Evolutionary conservation across 176 grass and related monocot genomes (phyloP), one percentile per base, ranked within the genome.

Genomic region (Otatea glauca): DNA sequence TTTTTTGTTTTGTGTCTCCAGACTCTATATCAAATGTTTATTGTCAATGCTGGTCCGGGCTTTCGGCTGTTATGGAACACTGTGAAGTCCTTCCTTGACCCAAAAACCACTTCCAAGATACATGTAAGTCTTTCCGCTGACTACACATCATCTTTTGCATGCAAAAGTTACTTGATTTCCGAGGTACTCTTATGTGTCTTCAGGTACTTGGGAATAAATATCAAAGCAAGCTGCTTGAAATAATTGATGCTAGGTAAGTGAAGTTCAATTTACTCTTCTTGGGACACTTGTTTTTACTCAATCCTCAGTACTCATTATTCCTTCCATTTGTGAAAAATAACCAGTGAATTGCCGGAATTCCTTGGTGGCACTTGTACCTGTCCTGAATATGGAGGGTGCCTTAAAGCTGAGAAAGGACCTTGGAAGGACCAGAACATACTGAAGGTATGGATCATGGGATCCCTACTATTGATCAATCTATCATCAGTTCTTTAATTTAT

Each of bases 91-190:
- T 98, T 98, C 77, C 89, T 98, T 16, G 96, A 98, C 74, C 96
- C 96, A 42, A 98, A 98, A 77, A 98, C 93, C 72, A 95, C 96
- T 60, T 90, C 91, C n/a, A 98, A 98, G 85, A 98, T 98, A 92
- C 96, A 98, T 87, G 96, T 98, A 83, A 92, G 89, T 49, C 56
- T 72, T 82, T 50, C 11, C n/a, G 11, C 84, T 18, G 5, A 16
- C 35, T 48, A 48, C 13, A 69, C 5, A 25, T 50, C 68, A 13
- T 0, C 35, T 43, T 86, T 73, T 50, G 9, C 18, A 53, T 51
- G 49, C 62, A 10, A 62, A 78, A 65, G 7, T 74, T 24, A 42
- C 39, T 74, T 83, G 10, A 43, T 78, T 73, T 61, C 54, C 37
- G 9, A 43, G 16, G 39, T 51, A 56, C 55, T 39, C 2, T 54